Base-by-base conservation (phyloP, 2,329 filamentous ascomycete genomes). In the Hortaea werneckii region DNA sequence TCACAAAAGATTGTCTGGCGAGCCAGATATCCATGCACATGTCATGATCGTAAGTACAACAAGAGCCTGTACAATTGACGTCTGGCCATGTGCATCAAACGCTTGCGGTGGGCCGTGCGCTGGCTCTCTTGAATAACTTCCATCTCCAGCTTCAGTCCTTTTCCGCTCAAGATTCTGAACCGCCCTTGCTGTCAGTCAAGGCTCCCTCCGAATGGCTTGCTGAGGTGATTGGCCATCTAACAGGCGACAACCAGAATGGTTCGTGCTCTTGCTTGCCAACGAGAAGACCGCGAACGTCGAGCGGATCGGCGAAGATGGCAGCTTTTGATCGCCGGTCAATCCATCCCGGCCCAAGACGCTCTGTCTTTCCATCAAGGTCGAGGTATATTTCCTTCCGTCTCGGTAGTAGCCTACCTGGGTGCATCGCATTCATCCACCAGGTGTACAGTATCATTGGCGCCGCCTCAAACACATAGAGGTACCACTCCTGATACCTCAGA, bases 401-500 rank as follows among this genome's bases (percentile, higher is more conserved):
- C 0, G 75, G 74, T 4, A 78, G 60, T 12, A 65, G 68, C 32
- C 61, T 65, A 41, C 70, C 72, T 0, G 74, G 74, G 46, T 75
- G 71, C 39, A 65, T 72, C 11, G 72, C 40, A 51, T 77, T 77
- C 29, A 75, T 58, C 46, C 76, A 55, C 6, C 64, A 63, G 6
- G 68, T 72, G 49, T 76, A 76, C 44, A 65, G 44, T 9, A 73
- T 67, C 73, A 77, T 77, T 38, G 75, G 65, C 4, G 61, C 54
- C 3, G 65, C 68, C 51, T 77, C 74, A 48, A 77, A 75, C 40
- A 75, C 61, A 68, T 71, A 77, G 50, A 76, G 74, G 51, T 68
- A 75, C 54, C 67, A 67, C 43, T 77, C 73, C 40, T 71, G 63
- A 41, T 62, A 64, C 42, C 67, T 52, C 51, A 63, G 46, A 54